Conservation (phyloP, 257 asterid species). For the Solanum ossicruentum region DNA sequence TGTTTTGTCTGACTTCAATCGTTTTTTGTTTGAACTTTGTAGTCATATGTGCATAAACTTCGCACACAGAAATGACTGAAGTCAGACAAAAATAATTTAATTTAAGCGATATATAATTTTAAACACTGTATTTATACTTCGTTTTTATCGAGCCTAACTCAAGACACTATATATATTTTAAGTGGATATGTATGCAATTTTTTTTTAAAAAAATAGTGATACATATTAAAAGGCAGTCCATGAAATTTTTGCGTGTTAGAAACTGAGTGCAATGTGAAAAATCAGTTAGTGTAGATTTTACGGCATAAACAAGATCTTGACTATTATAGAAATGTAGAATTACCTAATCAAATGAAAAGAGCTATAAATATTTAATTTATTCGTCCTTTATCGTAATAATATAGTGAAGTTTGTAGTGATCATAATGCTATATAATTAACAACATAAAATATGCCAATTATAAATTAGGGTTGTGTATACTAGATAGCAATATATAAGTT, state of each 20-base stretch:
- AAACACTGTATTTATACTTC: too few species aligned
- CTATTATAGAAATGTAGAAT: not conserved
- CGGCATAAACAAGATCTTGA: not conserved
- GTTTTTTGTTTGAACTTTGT: not conserved
- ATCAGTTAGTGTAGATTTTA: not conserved
- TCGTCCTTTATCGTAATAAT: too few species aligned
- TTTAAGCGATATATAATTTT: not conserved
- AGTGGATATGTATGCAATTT: too few species aligned
- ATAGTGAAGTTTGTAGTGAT: too few species aligned
- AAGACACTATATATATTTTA: too few species aligned
- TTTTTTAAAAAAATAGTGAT: not conserved
- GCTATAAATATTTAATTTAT: too few species aligned
- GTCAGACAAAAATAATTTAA: not conserved
- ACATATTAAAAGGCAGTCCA: not conserved
- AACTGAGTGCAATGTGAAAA: not conserved
- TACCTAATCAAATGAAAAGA: not conserved
- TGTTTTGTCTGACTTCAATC: too few species aligned
- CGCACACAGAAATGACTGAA: not conserved
- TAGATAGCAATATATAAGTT: not conserved
- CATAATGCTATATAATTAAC: too few species aligned
- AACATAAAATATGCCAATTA: not conserved
- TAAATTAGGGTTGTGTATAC: too few species aligned
- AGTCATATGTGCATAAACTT: not conserved
- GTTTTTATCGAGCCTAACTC: too few species aligned
- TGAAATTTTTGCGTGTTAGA: not conserved